These are phyloP conservation scores for Lecanicillium sp. DNA, from an alignment of 2,329 filamentous ascomycete genomes.

Conservation along the genomic window DNA sequence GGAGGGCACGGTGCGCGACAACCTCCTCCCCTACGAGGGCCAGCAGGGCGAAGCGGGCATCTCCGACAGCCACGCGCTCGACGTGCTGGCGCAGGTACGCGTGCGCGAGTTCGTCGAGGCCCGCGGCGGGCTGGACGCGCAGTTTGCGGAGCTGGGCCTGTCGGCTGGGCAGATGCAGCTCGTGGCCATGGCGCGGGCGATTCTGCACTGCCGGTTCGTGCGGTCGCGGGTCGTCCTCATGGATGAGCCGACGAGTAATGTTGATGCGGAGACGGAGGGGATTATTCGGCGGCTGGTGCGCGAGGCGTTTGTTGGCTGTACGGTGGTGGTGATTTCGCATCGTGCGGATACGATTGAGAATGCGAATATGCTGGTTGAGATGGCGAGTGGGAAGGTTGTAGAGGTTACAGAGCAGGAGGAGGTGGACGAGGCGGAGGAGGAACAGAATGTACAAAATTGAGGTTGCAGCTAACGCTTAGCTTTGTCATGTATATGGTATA, in stretches of 20 bases:
- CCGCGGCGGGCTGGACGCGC: conserved; percentile 23
- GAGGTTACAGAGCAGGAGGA: too few relatives aligned
- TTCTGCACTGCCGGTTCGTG: conserved; percentile 10
- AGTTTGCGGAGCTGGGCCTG: conserved; percentile 20
- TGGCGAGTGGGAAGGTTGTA: conserved; percentile 4
- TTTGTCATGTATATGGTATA: too few relatives aligned
- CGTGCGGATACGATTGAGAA: background rate
- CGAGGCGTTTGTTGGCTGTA: background rate
- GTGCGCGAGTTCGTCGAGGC: conserved; percentile 28
- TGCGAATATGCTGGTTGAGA: conserved; percentile 7
- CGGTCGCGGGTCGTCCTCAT: background rate
- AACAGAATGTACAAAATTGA: too few relatives aligned
- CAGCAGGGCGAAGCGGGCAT: too few relatives aligned
- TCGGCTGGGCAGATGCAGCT: conserved; percentile 18
- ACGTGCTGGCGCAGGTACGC: conserved; percentile 30
- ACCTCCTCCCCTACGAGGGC: conserved; percentile 1
- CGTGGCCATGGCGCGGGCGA: conserved; percentile 1
- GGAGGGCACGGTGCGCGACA: background rate
- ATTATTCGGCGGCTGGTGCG: background rate
- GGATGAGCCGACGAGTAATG: background rate
- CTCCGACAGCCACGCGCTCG: too few relatives aligned
- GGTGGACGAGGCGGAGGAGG: too few relatives aligned
- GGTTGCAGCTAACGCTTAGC: too few relatives aligned
- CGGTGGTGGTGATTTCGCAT: background rate
- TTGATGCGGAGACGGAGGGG: background rate